Conservation (phyloP, 2,329 filamentous ascomycete species). For the Fusarium virguliforme region DNA sequence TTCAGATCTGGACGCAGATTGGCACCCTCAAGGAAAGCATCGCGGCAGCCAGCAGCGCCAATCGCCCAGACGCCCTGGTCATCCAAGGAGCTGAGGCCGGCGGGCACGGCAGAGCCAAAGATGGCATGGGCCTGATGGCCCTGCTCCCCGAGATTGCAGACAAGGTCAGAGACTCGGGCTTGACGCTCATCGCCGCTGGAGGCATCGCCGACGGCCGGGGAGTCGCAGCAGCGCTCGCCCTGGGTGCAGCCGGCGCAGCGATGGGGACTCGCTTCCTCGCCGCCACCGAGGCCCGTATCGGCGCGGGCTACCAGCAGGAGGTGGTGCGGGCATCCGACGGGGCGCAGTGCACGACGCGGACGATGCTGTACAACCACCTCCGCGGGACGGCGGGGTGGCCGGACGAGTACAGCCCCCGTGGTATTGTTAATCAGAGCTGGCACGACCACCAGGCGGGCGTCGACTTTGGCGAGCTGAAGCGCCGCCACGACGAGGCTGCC, state of each 20-base stretch:
- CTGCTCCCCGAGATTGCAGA: slow-evolving; percentile 68
- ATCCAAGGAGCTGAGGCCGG: slow-evolving; percentile 70
- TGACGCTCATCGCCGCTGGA: slow-evolving; percentile 67
- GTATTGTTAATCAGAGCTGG: slow-evolving; percentile 59
- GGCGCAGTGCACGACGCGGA: slow-evolving; percentile 59
- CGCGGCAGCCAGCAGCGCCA: slow-evolving; percentile 55
- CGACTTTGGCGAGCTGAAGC: slow-evolving; percentile 63
- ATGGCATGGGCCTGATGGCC: slow-evolving; percentile 63
- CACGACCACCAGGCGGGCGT: slow-evolving; percentile 55
- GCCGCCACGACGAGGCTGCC: slow-evolving; percentile 55
- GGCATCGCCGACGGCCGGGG: slow-evolving; percentile 69
- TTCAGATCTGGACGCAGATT: slow-evolving; percentile 69
- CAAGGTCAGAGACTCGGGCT: slow-evolving; percentile 53
- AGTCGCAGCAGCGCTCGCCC: slow-evolving; percentile 63
- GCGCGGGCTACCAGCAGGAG: slow-evolving; percentile 61
- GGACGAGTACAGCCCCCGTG: slow-evolving; percentile 58
- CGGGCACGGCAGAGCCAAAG: slow-evolving; percentile 65
- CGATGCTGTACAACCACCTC: slow-evolving; percentile 63
- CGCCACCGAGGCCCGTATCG: slow-evolving; percentile 58
- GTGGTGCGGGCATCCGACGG: slow-evolving; percentile 60
- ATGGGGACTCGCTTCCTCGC: slow-evolving; percentile 78
- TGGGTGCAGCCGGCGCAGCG: slow-evolving; percentile 69
- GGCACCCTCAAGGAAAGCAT: slow-evolving; percentile 65
- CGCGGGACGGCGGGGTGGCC: slow-evolving; percentile 61
- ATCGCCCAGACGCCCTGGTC: slow-evolving; percentile 66